These are phyloP conservation scores for Rhodotorula sp. DNA, from an alignment of 1,284 basidiomycete species.

Conservation along the genomic window DNA sequence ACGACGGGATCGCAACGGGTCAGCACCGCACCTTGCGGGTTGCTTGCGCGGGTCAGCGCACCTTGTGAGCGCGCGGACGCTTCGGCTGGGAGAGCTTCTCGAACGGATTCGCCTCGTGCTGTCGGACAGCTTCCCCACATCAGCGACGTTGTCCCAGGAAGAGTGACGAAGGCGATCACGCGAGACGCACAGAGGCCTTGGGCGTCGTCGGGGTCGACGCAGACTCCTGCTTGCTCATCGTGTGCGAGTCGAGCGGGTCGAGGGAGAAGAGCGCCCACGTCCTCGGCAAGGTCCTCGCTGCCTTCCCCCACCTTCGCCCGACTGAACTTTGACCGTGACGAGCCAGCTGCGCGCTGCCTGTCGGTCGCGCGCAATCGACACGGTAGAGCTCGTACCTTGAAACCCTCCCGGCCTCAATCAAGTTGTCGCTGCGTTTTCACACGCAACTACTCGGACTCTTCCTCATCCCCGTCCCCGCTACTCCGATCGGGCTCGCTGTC, in stretches of 20 bases:
- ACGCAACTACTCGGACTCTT: neutral
- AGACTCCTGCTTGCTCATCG: neutral
- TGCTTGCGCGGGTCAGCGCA: neutral
- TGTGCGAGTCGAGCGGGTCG: neutral
- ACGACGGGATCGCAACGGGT: neutral
- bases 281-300: no score
- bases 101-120: conserved; percentile 26
- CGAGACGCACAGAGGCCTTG: conserved; percentile 14
- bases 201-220: conserved; percentile 15
- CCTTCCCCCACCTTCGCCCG: no score
- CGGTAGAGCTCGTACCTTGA: no score
- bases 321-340: no score
- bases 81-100: conserved; percentile 14
- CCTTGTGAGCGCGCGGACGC: conserved; percentile 17
- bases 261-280: no score
- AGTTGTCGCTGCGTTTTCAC: no score
- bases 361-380: no score
- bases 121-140: neutral
- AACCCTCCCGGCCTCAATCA: no score
- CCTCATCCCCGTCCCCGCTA: neutral
- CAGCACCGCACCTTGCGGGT: neutral
- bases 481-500: conserved; percentile 1
- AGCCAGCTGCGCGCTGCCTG: no score
- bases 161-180: neutral
- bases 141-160: no score